These are phyloP conservation scores for Haplosporangium gracile DNA, from an alignment of 192 early-diverging fungal genomes.

Conservation along the genomic window DNA sequence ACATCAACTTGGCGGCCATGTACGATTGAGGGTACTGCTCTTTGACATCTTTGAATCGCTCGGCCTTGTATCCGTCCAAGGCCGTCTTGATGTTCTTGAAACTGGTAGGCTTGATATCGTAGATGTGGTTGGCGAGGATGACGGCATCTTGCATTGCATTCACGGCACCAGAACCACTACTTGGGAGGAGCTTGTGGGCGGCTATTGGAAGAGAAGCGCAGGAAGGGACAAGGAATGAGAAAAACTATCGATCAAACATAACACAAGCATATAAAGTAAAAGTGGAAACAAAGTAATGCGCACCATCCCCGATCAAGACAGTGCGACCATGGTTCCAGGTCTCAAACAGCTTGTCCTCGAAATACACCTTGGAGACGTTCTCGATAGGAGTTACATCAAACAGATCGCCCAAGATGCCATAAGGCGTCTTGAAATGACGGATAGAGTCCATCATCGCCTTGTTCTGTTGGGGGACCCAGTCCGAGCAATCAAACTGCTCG, in stretches of 20 bases:
- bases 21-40: background rate
- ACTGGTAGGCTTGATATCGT: background rate
- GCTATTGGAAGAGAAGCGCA: background rate
- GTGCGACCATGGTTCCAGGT: background rate
- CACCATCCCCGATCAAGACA: conserved; percentile 6
- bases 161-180: conserved; percentile 8
- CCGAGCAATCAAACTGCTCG: conserved; percentile 11
- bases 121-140: conserved; percentile 18
- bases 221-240: background rate
- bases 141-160: conserved; percentile 18
- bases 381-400: conserved; percentile 14
- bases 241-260: too few species aligned
- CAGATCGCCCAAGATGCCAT: conserved; percentile 13
- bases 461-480: conserved; percentile 20
- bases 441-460: conserved; percentile 9
- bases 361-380: conserved; percentile 9
- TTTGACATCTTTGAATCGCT: background rate
- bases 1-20: background rate
- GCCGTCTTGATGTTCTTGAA: background rate
- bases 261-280: too few species aligned
- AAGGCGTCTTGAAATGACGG: conserved; percentile 11
- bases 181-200: conserved; percentile 12
- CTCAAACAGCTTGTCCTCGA: conserved; percentile 5
- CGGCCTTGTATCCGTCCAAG: background rate
- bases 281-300: background rate